Conservation (phyloP, 305 asterid species). For the Stenogyne calaminthoides region DNA sequence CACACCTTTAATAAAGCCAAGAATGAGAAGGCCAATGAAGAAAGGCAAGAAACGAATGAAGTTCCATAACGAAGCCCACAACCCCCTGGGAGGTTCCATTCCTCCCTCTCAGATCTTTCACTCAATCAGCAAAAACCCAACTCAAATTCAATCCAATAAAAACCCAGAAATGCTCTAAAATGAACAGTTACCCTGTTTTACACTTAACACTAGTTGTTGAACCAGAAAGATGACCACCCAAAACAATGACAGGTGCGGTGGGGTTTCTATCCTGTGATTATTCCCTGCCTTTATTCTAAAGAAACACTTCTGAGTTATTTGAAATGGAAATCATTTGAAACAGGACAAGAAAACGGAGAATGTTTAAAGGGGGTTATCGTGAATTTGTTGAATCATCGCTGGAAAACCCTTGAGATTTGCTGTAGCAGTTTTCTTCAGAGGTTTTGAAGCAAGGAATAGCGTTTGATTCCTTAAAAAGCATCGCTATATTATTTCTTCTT, state of each 20-base stretch:
- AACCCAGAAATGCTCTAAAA: background rate
- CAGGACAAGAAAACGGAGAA: background rate
- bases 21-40: slow-evolving; percentile 82
- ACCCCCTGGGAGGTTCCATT: slow-evolving; percentile 88
- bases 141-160: background rate
- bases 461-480: slow-evolving; percentile 12
- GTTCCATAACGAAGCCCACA: slow-evolving; percentile 66
- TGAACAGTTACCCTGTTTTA: background rate
- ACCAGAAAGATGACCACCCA: slow-evolving; percentile 41
- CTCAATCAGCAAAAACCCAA: slow-evolving; percentile 32
- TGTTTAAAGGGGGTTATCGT: slow-evolving; percentile 6
- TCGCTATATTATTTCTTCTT: background rate
- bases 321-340: slow-evolving; percentile 11
- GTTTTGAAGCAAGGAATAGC: slow-evolving; percentile 36
- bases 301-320: slow-evolving; percentile 2
- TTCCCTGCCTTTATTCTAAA: slow-evolving; percentile 8
- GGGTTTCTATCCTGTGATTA: background rate
- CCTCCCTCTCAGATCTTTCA: slow-evolving; percentile 27
- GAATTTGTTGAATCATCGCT: slow-evolving; percentile 28
- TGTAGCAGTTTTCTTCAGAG: slow-evolving; percentile 24
- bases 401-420: slow-evolving; percentile 20
- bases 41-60: slow-evolving; percentile 85
- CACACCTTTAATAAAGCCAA: slow-evolving; percentile 82
- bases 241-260: slow-evolving; percentile 21
- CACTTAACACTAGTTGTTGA: slow-evolving; percentile 31